Base-by-base conservation (phyloP, 1,284 basidiomycete species). In the Gymnopus androsaceus region DNA sequence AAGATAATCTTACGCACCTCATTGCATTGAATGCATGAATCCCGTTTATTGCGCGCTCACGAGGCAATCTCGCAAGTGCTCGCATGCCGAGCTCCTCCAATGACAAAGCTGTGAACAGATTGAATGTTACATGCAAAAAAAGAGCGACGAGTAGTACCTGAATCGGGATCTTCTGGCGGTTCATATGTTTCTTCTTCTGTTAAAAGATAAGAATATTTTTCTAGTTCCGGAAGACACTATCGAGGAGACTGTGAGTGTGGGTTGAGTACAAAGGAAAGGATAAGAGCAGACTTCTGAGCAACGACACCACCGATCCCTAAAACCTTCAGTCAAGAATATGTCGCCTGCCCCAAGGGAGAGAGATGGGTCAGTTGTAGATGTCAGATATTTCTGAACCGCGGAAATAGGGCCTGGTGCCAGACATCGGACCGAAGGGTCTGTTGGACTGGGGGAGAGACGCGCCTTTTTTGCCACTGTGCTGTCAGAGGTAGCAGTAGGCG, bases 161-260 rank as follows among this genome's bases (percentile, higher is more conserved):
- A 90, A 66, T 92, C 90, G 14, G 90, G 89, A 67, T 92, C 90
- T 64, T 88, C 83, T 2, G 90, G 89, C 0, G 87, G 88, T 65
- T 90, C 87, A 60, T 90, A 92, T 0, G 85, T 90, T 42, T 90
- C 88, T 62, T 92, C 90, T 65, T 88, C 87, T 58, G 87, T 78
- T n/a, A 89, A 69, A 23, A 92, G 75, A 67, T 78, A 91, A 15
- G 79, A 74, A 61, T 80, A 70, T 9, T 67, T 66, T 62, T 78
- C 67, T 34, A 91, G 70, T 3, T 75, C 75, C 0, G 78, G 72
- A 6, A 81, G 66, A 67, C 88, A 90, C 84, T 90, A 42, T 41
- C 42, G 54, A 50, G 48, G 46, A 55, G 28, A 60, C 44, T 44
- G 19, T n/a, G 27, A 17, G 40, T 23, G 45, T 40, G 37, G 45